These are phyloP conservation scores for Xylariales sp. DNA, from an alignment of 2,329 filamentous ascomycete species.

Conservation along the genomic window DNA sequence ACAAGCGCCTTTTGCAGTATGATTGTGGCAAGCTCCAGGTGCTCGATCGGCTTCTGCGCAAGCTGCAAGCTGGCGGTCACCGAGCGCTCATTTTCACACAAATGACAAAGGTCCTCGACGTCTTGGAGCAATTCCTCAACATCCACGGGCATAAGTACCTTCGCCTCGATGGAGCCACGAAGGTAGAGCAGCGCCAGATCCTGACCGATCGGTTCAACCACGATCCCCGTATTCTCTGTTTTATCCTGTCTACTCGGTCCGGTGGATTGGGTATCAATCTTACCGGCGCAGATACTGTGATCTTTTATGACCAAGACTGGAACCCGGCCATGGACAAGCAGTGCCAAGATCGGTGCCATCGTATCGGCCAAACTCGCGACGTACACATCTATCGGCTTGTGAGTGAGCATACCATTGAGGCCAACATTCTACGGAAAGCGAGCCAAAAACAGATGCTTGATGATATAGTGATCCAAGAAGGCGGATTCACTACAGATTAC, in stretches of 20 bases:
- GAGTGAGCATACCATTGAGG: slow-evolving; percentile 94
- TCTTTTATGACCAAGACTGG: slow-evolving; percentile 99
- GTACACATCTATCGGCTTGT: slow-evolving; percentile 97
- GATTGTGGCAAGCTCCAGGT: slow-evolving; percentile 97
- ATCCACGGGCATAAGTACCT: slow-evolving; percentile 98
- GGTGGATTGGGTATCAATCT: slow-evolving; percentile 96
- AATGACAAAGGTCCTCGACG: slow-evolving; percentile 98
- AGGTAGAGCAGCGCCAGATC: slow-evolving; percentile 94
- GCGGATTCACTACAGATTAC: slow-evolving; percentile 96
- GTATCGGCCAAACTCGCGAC: slow-evolving; percentile 96
- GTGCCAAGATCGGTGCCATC: slow-evolving; percentile 96
- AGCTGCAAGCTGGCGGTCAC: slow-evolving; percentile 88
- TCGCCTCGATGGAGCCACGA: slow-evolving; percentile 94
- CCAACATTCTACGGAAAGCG: slow-evolving; percentile 95
- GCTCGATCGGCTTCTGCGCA: slow-evolving; percentile 85
- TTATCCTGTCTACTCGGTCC: slow-evolving; percentile 94
- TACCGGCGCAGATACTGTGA: slow-evolving; percentile 95
- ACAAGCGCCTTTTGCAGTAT: slow-evolving; percentile 95
- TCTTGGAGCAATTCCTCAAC: slow-evolving; percentile 96
- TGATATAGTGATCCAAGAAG: slow-evolving; percentile 97
- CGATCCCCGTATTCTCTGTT: slow-evolving; percentile 89
- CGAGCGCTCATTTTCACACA: slow-evolving; percentile 98
- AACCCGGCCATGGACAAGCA: slow-evolving; percentile 99
- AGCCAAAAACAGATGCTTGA: slow-evolving; percentile 98
- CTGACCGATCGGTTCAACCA: slow-evolving; percentile 97